A percentile compares a stretch with the other conserved stretches of the same genome.
These are phyloP conservation scores for Nyctanthes arbortristis DNA, from an alignment of 257 asterid species.

Conservation along the genomic window DNA sequence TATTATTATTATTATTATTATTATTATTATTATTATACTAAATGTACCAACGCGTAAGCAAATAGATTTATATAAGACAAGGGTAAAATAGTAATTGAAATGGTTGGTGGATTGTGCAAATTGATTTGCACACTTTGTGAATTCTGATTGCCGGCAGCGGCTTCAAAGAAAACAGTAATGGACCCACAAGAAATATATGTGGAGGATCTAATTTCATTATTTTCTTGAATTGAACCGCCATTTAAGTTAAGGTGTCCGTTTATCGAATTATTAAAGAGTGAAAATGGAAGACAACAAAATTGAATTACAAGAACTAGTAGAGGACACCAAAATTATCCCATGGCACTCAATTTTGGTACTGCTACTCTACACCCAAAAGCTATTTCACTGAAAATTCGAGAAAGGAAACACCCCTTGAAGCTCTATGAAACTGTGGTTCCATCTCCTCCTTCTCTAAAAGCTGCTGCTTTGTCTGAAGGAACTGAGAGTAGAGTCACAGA, in stretches of 20 bases:
- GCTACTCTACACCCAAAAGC: slow-evolving; percentile 46
- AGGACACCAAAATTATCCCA: slow-evolving; percentile 28
- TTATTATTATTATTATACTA: too few species aligned
- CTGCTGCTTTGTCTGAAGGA: slow-evolving; percentile 69
- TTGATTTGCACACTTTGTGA: too few species aligned
- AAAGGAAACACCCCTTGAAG: slow-evolving; percentile 36
- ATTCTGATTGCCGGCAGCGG: too few species aligned
- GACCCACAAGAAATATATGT: slow-evolving; percentile 47
- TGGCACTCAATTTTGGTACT: slow-evolving; percentile 64
- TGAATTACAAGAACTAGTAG: neutral
- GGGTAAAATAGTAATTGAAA: too few species aligned
- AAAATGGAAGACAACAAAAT: slow-evolving; percentile 29
- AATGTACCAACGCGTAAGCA: too few species aligned
- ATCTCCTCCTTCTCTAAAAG: slow-evolving; percentile 32
- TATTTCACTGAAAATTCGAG: slow-evolving; percentile 31
- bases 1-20: too few species aligned
- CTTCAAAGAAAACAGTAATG: neutral
- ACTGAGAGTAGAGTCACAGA: slow-evolving; percentile 55
- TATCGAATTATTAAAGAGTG: slow-evolving; percentile 18
- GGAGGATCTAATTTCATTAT: slow-evolving; percentile 60
- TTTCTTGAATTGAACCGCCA: slow-evolving; percentile 27
- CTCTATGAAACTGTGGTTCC: slow-evolving; percentile 21
- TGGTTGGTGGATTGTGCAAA: too few species aligned
- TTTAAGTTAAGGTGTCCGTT: slow-evolving; percentile 45
- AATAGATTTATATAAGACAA: too few species aligned